Percentiles rank a stretch among this genome's conserved stretches.
These are phyloP conservation scores for Athelia sp. DNA, from an alignment of 1,284 basidiomycete genomes.

Conservation along the genomic window DNA sequence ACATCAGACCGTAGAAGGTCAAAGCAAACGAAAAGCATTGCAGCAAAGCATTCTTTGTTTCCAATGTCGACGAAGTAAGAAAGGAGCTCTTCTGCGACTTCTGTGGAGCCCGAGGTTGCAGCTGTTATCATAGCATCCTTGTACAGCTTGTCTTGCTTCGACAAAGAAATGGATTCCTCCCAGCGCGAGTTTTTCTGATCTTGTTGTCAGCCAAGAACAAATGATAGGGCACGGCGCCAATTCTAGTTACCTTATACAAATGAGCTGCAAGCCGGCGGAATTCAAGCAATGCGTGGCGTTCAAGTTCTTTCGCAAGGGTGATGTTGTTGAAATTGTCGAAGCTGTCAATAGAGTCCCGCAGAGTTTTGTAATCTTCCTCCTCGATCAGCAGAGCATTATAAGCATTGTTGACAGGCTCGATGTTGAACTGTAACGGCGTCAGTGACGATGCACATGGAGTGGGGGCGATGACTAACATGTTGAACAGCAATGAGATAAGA, in stretches of 20 bases:
- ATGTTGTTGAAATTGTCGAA: conserved; percentile 98
- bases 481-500: conserved; percentile 97
- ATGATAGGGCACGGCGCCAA: conserved; percentile 3
- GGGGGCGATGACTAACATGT: conserved; percentile 49
- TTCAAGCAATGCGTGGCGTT: conserved; percentile 90
- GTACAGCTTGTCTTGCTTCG: conserved; percentile 95
- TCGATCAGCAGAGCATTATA: conserved; percentile 97
- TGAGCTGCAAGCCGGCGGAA: conserved; percentile 94
- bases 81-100: conserved; percentile 91
- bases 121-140: conserved; percentile 95
- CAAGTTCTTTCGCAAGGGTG: conserved; percentile 79
- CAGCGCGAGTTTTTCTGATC: conserved; percentile 86
- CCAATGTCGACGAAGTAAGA: conserved; percentile 96
- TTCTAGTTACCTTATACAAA: conserved; percentile 75
- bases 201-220: conserved; percentile 2
- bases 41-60: conserved; percentile 97
- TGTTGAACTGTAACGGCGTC: conserved; percentile 62
- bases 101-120: conserved; percentile 71
- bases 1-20: conserved; percentile 89
- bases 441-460: neutral
- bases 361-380: conserved; percentile 97
- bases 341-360: conserved; percentile 94
- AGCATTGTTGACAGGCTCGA: conserved; percentile 96
- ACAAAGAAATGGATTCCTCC: conserved; percentile 93
- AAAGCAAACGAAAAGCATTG: conserved; percentile 87